Conservation (phyloP, 2,329 filamentous ascomycete genomes). For the Xylariomycetidae sp. region DNA sequence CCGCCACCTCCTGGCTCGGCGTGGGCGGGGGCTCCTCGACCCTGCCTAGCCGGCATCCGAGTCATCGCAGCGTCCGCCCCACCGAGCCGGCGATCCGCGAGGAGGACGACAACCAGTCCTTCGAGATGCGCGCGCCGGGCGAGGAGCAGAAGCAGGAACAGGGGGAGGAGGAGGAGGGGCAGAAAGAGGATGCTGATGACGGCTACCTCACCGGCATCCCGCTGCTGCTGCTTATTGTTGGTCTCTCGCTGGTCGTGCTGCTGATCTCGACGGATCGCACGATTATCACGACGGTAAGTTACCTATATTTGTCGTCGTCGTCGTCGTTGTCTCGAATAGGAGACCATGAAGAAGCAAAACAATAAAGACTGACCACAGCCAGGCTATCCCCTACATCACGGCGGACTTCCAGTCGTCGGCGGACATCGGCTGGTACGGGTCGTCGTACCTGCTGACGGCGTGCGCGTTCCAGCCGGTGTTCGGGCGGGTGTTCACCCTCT, state of each 20-base stretch:
- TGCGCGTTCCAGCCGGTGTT: slow-evolving; percentile 30
- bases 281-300: slow-evolving; percentile 20
- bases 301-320: too few relatives aligned
- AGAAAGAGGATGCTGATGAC: slow-evolving; percentile 2
- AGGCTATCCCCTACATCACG: slow-evolving; percentile 26
- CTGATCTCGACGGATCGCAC: slow-evolving; percentile 22
- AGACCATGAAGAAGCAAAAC: too few relatives aligned
- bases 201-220: slow-evolving; percentile 13
- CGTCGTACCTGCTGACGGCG: slow-evolving; percentile 29
- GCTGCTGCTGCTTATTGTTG: slow-evolving; percentile 15
- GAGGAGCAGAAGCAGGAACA: slow-evolving; percentile 13
- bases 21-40: too few relatives aligned
- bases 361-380: too few relatives aligned
- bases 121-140: slow-evolving; percentile 4
- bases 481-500: slow-evolving; percentile 29
- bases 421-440: slow-evolving; percentile 26
- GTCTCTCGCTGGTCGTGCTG: slow-evolving; percentile 21
- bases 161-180: slow-evolving; percentile 6
- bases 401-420: slow-evolving; percentile 25
- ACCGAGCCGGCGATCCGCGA: slow-evolving; percentile 19
- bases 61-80: slow-evolving; percentile 9
- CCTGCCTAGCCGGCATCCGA: slow-evolving; percentile 2
- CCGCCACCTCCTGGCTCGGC: too few relatives aligned
- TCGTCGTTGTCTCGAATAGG: too few relatives aligned
- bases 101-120: slow-evolving; percentile 11